phyloP scores from a whole-genome alignment of 441 rosid genomes.

The Sinapis alba region DNA sequence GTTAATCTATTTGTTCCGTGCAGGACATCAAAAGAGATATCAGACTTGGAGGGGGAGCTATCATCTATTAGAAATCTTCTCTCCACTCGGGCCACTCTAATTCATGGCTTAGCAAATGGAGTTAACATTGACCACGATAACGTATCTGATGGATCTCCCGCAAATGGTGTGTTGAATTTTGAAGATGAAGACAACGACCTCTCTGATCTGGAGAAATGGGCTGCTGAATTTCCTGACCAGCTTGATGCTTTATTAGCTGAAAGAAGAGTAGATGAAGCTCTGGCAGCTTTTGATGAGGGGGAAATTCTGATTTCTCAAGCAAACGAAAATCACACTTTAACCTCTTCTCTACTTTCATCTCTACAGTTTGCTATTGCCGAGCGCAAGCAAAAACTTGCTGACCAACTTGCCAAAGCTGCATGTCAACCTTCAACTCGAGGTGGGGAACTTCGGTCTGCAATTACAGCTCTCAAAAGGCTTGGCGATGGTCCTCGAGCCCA shows the following conservation, averaged over 20 bases:
- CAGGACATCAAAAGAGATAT: slow-evolving; percentile 98
- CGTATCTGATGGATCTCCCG: slow-evolving; percentile 49
- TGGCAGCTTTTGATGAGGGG: slow-evolving; percentile 87
- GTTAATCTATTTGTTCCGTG: slow-evolving; percentile 27
- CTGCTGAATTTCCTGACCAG: slow-evolving; percentile 78
- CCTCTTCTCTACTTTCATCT: slow-evolving; percentile 52
- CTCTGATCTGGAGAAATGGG: slow-evolving; percentile 89
- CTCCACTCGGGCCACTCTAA: slow-evolving; percentile 92
- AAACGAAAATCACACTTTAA: slow-evolving; percentile 56
- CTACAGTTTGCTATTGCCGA: slow-evolving; percentile 66
- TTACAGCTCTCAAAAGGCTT: slow-evolving; percentile 90
- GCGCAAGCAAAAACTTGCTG: slow-evolving; percentile 84
- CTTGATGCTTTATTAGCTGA: slow-evolving; percentile 96
- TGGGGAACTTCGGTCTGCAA: slow-evolving; percentile 88
- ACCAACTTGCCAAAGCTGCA: slow-evolving; percentile 96
- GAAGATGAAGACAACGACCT: slow-evolving; percentile 68
- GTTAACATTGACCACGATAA: slow-evolving; percentile 64
- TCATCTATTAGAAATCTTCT: slow-evolving; percentile 88
- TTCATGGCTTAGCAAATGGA: slow-evolving; percentile 92
- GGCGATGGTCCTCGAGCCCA: slow-evolving; percentile 99
- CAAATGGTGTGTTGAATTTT: slow-evolving; percentile 43
- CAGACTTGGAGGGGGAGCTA: slow-evolving; percentile 98
- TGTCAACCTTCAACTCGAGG: slow-evolving; percentile 96
- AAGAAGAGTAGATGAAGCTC: slow-evolving; percentile 94
- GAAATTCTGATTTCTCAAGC: slow-evolving; percentile 69